Percentiles rank a stretch among this genome's conserved stretches.
Conservation (phyloP, 768 basidiomycete species). For the Russula lepida region DNA sequence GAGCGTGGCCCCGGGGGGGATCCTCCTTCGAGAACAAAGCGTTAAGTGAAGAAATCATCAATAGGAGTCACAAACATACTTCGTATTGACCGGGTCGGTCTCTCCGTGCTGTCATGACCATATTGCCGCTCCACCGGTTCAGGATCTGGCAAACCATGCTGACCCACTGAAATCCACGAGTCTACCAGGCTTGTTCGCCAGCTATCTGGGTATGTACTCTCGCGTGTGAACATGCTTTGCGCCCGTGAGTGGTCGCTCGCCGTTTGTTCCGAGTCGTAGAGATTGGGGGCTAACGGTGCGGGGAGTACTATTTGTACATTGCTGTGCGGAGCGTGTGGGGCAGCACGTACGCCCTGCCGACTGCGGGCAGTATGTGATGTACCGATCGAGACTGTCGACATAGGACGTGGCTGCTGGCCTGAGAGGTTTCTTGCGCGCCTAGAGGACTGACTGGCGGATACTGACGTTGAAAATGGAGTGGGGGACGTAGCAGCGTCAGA, state of each 20-base stretch:
- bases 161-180: constrained; percentile 17
- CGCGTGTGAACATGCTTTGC: neutral
- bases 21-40: neutral
- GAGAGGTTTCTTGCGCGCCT: neutral
- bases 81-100: neutral
- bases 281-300: constrained; percentile 45
- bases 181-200: constrained; percentile 14
- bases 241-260: neutral
- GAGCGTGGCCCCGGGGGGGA: neutral
- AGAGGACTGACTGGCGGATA: neutral
- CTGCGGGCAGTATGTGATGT: constrained; percentile 15
- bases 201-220: neutral
- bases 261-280: constrained; percentile 19
- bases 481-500: neutral
- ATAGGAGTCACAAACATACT: constrained; percentile 1
- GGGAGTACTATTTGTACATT: constrained; percentile 63
- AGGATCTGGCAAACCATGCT: neutral
- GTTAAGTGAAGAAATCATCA: neutral
- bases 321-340: constrained; percentile 54
- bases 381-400: constrained; percentile 4
- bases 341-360: constrained; percentile 35
- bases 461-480: neutral
- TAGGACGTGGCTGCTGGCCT: neutral
- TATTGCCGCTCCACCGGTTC: neutral
- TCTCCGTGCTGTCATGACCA: neutral